Evolutionary conservation across 495 filamentous ascomycete genomes (phyloP).

Genomic region (Neurospora sp.): DNA sequence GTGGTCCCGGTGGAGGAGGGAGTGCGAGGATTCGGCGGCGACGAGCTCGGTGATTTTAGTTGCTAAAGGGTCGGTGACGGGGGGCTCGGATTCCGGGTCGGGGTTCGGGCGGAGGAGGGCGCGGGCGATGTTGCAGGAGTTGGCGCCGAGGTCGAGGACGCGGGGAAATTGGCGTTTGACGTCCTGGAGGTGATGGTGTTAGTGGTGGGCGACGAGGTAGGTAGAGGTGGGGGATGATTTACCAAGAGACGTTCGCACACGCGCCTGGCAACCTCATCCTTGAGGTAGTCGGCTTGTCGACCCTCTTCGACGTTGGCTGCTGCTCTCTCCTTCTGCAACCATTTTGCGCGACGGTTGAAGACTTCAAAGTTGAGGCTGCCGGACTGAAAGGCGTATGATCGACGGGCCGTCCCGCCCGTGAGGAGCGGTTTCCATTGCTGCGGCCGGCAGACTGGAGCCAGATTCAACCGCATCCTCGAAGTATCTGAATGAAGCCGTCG

Average conservation of each 20-base stretch:
- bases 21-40: slow-evolving; percentile 68
- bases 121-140: slow-evolving; percentile 87
- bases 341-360: slow-evolving; percentile 83
- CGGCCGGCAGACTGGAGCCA: slow-evolving; percentile 12
- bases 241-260: slow-evolving; percentile 83
- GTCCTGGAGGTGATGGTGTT: slow-evolving; percentile 43
- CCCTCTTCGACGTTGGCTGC: slow-evolving; percentile 60
- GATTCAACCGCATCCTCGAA: slow-evolving; percentile 24
- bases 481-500: neutral
- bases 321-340: slow-evolving; percentile 80
- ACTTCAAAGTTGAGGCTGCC: slow-evolving; percentile 72
- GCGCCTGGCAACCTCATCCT: slow-evolving; percentile 79
- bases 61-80: slow-evolving; percentile 52
- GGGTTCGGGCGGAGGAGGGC: slow-evolving; percentile 60
- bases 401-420: slow-evolving; percentile 12
- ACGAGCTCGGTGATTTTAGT: slow-evolving; percentile 59
- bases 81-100: slow-evolving; percentile 40
- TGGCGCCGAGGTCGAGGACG: slow-evolving; percentile 90
- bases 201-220: neutral
- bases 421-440: slow-evolving; percentile 1
- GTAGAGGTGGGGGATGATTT: slow-evolving; percentile 5
- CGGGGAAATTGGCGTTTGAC: slow-evolving; percentile 78
- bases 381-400: slow-evolving; percentile 67
- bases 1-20: slow-evolving; percentile 74
- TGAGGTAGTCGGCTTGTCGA: slow-evolving; percentile 77